Conservation (phyloP, 345 rosid genomes). For the Acer saccharum region DNA sequence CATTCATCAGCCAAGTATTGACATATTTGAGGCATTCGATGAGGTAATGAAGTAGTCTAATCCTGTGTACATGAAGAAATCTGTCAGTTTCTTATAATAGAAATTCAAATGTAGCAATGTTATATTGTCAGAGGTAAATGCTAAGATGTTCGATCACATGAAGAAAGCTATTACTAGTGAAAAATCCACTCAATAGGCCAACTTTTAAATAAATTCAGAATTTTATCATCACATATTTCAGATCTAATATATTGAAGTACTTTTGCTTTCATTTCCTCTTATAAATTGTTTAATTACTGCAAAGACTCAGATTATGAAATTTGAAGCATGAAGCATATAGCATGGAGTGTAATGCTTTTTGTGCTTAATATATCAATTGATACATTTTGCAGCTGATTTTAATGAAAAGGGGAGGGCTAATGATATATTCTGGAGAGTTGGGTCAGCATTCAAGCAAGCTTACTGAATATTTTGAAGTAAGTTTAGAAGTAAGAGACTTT, state of each 20-base stretch:
- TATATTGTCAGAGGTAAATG: no score
- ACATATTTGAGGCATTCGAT: slow-evolving; percentile 60
- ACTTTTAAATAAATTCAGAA: no score
- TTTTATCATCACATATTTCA: no score
- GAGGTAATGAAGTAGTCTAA: slow-evolving; percentile 36
- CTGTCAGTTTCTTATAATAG: neutral
- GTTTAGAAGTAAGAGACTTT: neutral
- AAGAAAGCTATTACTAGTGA: no score
- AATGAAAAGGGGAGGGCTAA: slow-evolving; percentile 61
- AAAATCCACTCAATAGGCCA: no score
- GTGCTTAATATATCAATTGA: neutral
- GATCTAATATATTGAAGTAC: no score
- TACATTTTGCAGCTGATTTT: slow-evolving; percentile 47
- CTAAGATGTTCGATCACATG: no score
- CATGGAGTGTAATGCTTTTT: no score
- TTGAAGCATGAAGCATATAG: no score
- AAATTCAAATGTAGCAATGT: neutral
- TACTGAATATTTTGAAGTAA: slow-evolving; percentile 58
- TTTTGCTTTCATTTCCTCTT: no score
- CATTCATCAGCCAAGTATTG: slow-evolving; percentile 65
- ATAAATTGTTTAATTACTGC: no score
- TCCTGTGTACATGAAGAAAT: neutral
- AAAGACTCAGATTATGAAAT: no score
- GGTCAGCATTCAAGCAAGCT: slow-evolving; percentile 55
- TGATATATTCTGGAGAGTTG: slow-evolving; percentile 55